Base-by-base conservation (phyloP, 768 basidiomycete species). In the Mycena epipterygia region DNA sequence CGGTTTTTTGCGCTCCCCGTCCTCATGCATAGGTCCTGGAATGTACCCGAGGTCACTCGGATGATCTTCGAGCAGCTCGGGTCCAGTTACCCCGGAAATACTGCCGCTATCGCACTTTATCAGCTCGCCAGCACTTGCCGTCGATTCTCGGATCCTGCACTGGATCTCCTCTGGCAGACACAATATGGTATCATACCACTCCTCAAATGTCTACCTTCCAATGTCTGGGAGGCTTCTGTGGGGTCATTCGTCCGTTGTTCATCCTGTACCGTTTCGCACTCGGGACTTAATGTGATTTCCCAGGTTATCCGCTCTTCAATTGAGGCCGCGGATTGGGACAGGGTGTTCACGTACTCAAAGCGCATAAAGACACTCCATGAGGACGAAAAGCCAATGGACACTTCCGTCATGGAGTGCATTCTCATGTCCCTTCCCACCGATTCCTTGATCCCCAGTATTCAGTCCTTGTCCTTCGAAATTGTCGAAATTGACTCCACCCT, bases 21-120 rank as follows among this genome's bases (percentile, higher is more conserved):
- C 37, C 16, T 16, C 37, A 65, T 65, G 64, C 55, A 65, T 29
- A 33, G 33, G 11, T 65, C 55, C 55, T 65, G 64, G 64, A 19
- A 65, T 39, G 25, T 57, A 7, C 6, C 64, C 9, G 64, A 65
- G 23, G 30, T 65, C 14, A 49, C 44, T n/a, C 5, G 33, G 23
- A 33, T 39, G n/a, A 57, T 65, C 37, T 65, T 65, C 33, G 30
- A 65, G n/a, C 19, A 42, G 32, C 7, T 65, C 29, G 55, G 16
- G 25, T n/a, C n/a, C n/a, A n/a, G n/a, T n/a, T n/a, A 25, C 27
- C 1, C 27, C 37, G 1, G 3, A 25, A 27, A 3, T 25, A 12
- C 5, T n/a, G n/a, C n/a, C n/a, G n/a, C 7, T 7, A 17, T 1
- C 27, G 27, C 61, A 16, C 19, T 56, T 17, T 48, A 11, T n/a